Conservation (phyloP, 2,329 filamentous ascomycete species). For the Cladosporium cucumerinum region DNA sequence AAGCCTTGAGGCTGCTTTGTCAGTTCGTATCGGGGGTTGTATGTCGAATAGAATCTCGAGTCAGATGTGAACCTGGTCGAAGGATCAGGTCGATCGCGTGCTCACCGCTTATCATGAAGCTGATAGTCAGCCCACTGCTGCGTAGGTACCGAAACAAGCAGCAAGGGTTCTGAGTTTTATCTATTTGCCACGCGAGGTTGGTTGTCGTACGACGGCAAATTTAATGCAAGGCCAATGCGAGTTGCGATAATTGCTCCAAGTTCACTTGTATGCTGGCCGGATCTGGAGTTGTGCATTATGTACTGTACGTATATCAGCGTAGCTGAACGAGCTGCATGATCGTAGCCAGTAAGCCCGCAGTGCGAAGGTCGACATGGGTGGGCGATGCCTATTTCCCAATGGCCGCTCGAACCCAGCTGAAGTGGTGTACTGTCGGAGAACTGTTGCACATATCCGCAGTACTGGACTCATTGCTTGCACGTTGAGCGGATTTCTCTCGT, state of each 20-base stretch:
- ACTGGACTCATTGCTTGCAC: background rate
- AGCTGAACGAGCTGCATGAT: background rate
- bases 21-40: background rate
- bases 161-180: background rate
- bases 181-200: background rate
- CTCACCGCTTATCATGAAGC: background rate
- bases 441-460: background rate
- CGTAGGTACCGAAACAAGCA: background rate
- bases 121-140: constrained; percentile 4
- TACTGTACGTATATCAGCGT: background rate
- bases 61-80: background rate
- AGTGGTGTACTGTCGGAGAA: background rate
- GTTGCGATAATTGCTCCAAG: background rate
- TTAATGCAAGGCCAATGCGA: background rate
- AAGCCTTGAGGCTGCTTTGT: background rate
- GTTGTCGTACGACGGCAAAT: background rate
- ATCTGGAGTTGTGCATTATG: background rate
- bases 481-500: background rate
- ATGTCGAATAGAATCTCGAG: background rate
- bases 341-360: background rate
- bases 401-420: background rate
- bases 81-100: background rate
- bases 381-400: background rate
- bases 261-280: background rate
- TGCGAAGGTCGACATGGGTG: background rate